A percentile compares a stretch with the other conserved stretches of the same genome.
These are phyloP conservation scores for Xylaria longipes DNA, from an alignment of 495 filamentous ascomycete genomes.

Conservation along the genomic window DNA sequence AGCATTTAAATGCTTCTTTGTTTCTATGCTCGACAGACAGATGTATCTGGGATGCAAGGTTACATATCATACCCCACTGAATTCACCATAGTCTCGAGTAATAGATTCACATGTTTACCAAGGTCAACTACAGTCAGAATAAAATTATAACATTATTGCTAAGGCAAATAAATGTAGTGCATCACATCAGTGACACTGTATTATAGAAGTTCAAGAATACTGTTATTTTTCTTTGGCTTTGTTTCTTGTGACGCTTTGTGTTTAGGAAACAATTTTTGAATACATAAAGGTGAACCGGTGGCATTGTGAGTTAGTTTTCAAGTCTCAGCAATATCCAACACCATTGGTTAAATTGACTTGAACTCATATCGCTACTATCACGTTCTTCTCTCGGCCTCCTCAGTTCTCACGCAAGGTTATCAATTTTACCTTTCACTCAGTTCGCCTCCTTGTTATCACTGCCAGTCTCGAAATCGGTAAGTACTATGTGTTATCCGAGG, in stretches of 20 bases:
- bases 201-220: no score
- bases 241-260: not conserved
- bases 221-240: not conserved
- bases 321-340: not conserved
- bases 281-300: not conserved
- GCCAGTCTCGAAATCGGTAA: not conserved
- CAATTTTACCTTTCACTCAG: not conserved
- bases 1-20: not conserved
- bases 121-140: not conserved
- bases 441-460: not conserved
- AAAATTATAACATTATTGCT: not conserved
- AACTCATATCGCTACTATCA: not conserved
- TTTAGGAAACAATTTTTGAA: not conserved
- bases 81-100: not conserved
- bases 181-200: not conserved
- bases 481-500: slow-evolving; percentile 4
- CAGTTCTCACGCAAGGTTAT: not conserved
- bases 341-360: not conserved
- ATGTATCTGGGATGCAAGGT: not conserved
- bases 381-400: not conserved
- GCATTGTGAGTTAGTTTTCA: not conserved
- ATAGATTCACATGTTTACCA: not conserved
- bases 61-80: not conserved
- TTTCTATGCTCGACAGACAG: not conserved
- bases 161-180: not conserved